Conservation (phyloP, 1,284 basidiomycete genomes). For the Cryptococcus sp. region DNA sequence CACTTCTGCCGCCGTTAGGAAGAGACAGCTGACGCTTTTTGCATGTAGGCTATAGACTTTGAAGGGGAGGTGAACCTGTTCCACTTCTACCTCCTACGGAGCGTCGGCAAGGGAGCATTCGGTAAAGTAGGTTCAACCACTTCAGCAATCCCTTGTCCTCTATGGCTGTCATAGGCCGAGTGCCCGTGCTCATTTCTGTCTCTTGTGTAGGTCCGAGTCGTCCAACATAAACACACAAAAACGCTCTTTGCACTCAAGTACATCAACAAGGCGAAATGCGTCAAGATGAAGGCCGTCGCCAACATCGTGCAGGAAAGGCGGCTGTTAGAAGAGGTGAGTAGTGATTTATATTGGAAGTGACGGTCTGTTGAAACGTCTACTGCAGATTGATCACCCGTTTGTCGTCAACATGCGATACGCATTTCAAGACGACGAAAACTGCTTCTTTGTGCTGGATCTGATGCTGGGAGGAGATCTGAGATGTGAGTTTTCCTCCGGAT, state of each 20-base stretch:
- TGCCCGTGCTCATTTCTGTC: neutral
- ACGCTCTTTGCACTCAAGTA: conserved; percentile 97
- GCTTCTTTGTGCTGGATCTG: conserved; percentile 94
- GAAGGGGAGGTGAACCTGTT: conserved; percentile 96
- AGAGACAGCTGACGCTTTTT: conserved; percentile 4
- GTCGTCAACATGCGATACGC: conserved; percentile 93
- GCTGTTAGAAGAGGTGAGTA: conserved; percentile 80
- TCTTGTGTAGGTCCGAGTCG: conserved; percentile 78
- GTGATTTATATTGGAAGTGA: neutral
- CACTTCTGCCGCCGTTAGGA: neutral
- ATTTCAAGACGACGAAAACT: conserved; percentile 97
- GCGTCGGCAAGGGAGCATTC: conserved; percentile 97
- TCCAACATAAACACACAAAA: conserved; percentile 96
- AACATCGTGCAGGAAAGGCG: conserved; percentile 95
- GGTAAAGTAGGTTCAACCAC: conserved; percentile 70
- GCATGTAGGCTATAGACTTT: conserved; percentile 86
- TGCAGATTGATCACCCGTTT: conserved; percentile 88
- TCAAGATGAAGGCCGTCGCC: conserved; percentile 95
- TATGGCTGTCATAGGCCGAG: neutral
- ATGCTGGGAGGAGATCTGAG: conserved; percentile 95
- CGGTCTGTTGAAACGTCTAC: neutral
- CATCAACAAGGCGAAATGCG: conserved; percentile 97
- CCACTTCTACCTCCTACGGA: conserved; percentile 90
- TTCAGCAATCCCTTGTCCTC: neutral
- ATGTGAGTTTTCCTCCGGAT: conserved; percentile 60